phyloP scores from a whole-genome alignment of 2,329 filamentous ascomycete genomes.

The Colletotrichum higginsianum region DNA sequence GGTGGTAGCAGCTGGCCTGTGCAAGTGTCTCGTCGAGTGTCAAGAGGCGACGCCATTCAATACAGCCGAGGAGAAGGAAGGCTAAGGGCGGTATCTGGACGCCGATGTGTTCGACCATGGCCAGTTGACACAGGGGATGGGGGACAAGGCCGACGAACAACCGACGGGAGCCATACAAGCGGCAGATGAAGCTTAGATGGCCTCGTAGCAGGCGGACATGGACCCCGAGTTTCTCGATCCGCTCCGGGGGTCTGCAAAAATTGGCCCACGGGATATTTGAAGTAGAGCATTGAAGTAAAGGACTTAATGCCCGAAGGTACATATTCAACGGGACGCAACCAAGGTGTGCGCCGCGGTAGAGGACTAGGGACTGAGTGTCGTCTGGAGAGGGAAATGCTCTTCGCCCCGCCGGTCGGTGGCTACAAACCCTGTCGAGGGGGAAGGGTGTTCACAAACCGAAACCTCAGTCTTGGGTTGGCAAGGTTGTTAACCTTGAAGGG shows the following conservation, averaged over 20 bases:
- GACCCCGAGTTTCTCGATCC: not conserved
- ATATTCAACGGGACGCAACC: not conserved
- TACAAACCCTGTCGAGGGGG: not conserved
- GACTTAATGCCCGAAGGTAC: not conserved
- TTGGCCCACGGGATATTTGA: not conserved
- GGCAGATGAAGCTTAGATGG: constrained; percentile 5
- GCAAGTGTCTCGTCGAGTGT: constrained; percentile 30
- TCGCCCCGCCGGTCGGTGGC: constrained; percentile 7
- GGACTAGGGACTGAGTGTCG: not conserved
- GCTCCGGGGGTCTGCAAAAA: not conserved
- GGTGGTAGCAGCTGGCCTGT: constrained; percentile 9
- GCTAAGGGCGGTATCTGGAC: constrained; percentile 27
- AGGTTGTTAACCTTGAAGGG: not conserved
- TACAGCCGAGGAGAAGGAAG: constrained; percentile 7
- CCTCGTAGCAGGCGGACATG: not conserved
- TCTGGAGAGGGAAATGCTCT: not conserved
- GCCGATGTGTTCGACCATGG: constrained; percentile 32
- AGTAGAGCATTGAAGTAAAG: not conserved
- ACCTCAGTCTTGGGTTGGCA: constrained; percentile 8
- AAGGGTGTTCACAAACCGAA: not conserved
- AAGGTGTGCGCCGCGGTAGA: not conserved
- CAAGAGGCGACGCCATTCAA: constrained; percentile 13
- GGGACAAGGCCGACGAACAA: constrained; percentile 22
- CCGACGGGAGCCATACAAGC: not conserved
- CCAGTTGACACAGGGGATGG: constrained; percentile 24